Evolutionary conservation across 441 rosid genomes (phyloP), one percentile per base, ranked within the genome.

Genomic region (Eutrema salsugineum): DNA sequence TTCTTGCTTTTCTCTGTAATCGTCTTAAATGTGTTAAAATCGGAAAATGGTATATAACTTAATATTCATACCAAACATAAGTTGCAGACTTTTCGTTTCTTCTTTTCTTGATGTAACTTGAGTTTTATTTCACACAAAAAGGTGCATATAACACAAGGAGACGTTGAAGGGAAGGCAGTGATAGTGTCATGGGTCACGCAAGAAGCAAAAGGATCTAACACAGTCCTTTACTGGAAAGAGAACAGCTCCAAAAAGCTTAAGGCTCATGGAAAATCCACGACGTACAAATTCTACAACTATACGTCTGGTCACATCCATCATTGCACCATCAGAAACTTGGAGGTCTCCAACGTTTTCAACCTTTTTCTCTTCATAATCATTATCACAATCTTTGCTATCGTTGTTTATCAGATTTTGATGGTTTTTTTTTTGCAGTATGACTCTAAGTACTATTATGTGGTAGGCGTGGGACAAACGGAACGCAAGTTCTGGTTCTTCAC

Each of bases 141-240:
- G 98, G 96, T 93, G 63, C 96, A 93, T 51, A 80, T 91, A 78
- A 91, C 97, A 48, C 98, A 89, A 89, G 98, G 98, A 46, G 97
- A 93, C 73, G 81, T 68, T 12, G 88, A 72, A 27, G 97, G 96
- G 6, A 86, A 82, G 70, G 96, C 84, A 44, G 85, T 91, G 77
- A 93, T 91, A 55, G 89, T 93, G 19, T 93, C 98, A 20, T 93
- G 98, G 98, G 93, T 93, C 53, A 93, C 98, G 5, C 66, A 46
- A 71, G 82, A 83, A 70, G 83, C 85, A 46, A 80, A 83, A 16
- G 96, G 94, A 44, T 83, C 97, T 11, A 84, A 68, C 56, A 38
- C 11, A 11, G 94, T 93, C 57, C n/a, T 65, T 72, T 93, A 91
- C 43, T 93, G 98, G 97, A 79, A 73, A 27, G 60, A 89, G 42